These are phyloP conservation scores for Beauveria asiatica DNA, from an alignment of 2,329 filamentous ascomycete genomes.

Conservation along the genomic window DNA sequence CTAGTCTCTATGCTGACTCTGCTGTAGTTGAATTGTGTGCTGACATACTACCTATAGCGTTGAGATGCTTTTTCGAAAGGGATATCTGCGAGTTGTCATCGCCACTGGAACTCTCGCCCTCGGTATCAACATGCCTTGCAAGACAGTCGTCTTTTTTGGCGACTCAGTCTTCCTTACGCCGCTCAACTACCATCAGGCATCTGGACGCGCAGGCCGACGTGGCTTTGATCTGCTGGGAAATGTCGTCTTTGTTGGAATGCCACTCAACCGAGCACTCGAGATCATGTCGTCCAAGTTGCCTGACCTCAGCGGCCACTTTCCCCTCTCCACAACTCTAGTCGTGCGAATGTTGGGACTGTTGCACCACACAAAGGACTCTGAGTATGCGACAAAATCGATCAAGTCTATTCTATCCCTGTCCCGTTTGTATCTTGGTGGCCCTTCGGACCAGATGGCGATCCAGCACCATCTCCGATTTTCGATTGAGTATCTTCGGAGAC, in stretches of 20 bases:
- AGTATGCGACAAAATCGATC: slow-evolving; percentile 53
- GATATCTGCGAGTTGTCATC: slow-evolving; percentile 61
- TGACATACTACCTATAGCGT: slow-evolving; percentile 32
- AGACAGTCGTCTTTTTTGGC: slow-evolving; percentile 68
- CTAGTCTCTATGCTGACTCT: background rate
- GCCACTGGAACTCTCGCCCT: slow-evolving; percentile 69
- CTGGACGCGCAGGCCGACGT: slow-evolving; percentile 69
- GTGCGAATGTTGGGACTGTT: slow-evolving; percentile 60
- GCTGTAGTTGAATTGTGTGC: background rate
- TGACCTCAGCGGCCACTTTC: slow-evolving; percentile 69
- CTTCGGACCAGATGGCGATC: slow-evolving; percentile 58
- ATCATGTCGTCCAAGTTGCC: slow-evolving; percentile 67
- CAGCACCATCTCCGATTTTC: slow-evolving; percentile 73
- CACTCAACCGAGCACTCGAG: slow-evolving; percentile 51
- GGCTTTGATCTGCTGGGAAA: slow-evolving; percentile 77
- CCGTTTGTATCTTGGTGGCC: slow-evolving; percentile 61
- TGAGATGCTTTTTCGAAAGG: slow-evolving; percentile 66
- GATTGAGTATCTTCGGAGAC: slow-evolving; percentile 66
- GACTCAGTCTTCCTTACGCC: slow-evolving; percentile 67
- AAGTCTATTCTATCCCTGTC: slow-evolving; percentile 62
- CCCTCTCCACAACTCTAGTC: slow-evolving; percentile 64
- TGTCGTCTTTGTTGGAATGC: slow-evolving; percentile 65
- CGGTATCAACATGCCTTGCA: slow-evolving; percentile 79
- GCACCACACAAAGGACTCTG: slow-evolving; percentile 54
- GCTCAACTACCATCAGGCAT: slow-evolving; percentile 67